Evolutionary conservation across 1,139 yeast genomes (phyloP).

Genomic region (Geotrichum klebahnii): DNA sequence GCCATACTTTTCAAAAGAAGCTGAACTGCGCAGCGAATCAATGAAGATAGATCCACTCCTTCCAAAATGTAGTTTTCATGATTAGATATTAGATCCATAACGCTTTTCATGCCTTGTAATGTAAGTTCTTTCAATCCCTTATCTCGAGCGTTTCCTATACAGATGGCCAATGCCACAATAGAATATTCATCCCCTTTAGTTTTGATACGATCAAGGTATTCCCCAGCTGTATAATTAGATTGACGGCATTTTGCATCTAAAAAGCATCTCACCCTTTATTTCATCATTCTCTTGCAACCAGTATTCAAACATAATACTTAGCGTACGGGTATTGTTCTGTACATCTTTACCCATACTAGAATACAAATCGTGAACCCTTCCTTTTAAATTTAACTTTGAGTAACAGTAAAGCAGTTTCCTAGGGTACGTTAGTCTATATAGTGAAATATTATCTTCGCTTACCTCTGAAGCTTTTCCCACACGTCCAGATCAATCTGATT

Average conservation of each 20-base stretch:
- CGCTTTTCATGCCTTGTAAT: slow-evolving; percentile 16
- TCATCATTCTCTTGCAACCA: slow-evolving; percentile 6
- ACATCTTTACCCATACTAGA: slow-evolving; percentile 1
- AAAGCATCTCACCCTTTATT: slow-evolving; percentile 2
- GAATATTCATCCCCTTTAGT: slow-evolving; percentile 11
- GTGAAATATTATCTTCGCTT: not conserved
- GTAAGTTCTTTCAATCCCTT: slow-evolving; percentile 14
- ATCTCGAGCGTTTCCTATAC: slow-evolving; percentile 21
- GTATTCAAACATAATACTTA: slow-evolving; percentile 16
- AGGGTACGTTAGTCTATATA: not conserved
- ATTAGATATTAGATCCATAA: slow-evolving; percentile 18
- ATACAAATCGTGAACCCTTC: slow-evolving; percentile 8
- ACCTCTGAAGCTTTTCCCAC: slow-evolving; percentile 18
- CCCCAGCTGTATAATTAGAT: slow-evolving; percentile 6
- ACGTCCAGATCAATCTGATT: slow-evolving; percentile 12
- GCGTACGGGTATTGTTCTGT: slow-evolving; percentile 14
- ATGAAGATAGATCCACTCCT: slow-evolving; percentile 19
- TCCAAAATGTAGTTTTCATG: slow-evolving; percentile 5
- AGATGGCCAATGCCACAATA: slow-evolving; percentile 17
- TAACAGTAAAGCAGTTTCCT: slow-evolving; percentile 18
- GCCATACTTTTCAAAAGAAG: slow-evolving; percentile 18
- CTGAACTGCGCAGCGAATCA: slow-evolving; percentile 21
- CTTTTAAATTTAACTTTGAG: slow-evolving; percentile 7
- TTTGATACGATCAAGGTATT: slow-evolving; percentile 6
- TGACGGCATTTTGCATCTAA: not conserved